phyloP scores from a whole-genome alignment of 768 basidiomycete species.

The Agrocybe pediades region DNA sequence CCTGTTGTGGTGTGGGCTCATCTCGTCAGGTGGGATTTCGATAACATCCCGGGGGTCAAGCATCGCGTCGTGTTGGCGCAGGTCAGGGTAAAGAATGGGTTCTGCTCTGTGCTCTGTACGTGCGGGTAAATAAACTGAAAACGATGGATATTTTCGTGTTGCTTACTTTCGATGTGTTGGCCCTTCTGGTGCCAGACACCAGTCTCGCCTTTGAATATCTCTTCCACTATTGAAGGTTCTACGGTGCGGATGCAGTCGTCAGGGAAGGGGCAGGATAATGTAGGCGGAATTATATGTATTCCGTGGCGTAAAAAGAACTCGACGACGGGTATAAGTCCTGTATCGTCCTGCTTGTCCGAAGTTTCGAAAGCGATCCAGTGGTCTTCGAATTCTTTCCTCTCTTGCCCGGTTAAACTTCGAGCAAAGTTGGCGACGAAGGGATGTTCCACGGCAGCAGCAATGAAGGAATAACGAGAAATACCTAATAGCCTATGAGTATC shows the following conservation, averaged over 20 bases:
- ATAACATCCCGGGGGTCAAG: constrained; percentile 61
- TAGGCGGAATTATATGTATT: constrained; percentile 19
- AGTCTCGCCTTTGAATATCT: constrained; percentile 5
- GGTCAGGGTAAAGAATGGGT: constrained; percentile 46
- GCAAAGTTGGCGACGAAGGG: not conserved
- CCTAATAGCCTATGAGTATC: constrained; percentile 6
- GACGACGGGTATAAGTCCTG: constrained; percentile 19
- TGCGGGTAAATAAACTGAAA: not conserved
- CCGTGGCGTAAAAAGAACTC: constrained; percentile 23
- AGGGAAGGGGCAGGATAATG: not conserved
- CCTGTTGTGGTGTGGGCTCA: constrained; percentile 58
- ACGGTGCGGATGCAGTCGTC: constrained; percentile 14
- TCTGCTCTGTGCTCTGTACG: constrained; percentile 1
- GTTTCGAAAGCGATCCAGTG: constrained; percentile 22
- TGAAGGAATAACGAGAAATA: constrained; percentile 20
- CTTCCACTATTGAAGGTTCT: constrained; percentile 7
- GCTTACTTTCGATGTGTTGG: constrained; percentile 11
- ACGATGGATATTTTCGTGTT: no score
- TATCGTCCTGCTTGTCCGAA: constrained; percentile 16
- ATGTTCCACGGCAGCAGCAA: constrained; percentile 16
- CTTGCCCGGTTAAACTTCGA: constrained; percentile 8
- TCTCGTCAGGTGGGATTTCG: constrained; percentile 53
- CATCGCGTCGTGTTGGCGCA: constrained; percentile 62
- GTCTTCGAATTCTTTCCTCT: constrained; percentile 22
- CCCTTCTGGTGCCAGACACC: constrained; percentile 9